These are phyloP conservation scores for Elaphomyces granulatus DNA, from an alignment of 495 filamentous ascomycete species.

Conservation along the genomic window DNA sequence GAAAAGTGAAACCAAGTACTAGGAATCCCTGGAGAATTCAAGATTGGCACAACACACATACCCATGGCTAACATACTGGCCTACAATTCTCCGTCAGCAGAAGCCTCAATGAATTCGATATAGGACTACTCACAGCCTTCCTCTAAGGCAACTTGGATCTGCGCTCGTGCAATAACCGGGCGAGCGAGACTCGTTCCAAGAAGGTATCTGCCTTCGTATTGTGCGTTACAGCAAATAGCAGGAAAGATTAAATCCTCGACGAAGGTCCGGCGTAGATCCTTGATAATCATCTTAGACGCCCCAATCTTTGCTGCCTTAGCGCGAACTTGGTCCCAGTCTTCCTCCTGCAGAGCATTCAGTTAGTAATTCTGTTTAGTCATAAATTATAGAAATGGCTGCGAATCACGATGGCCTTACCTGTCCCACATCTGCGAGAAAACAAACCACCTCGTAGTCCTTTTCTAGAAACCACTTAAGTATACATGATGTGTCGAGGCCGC, in stretches of 20 bases:
- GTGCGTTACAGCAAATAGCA: slow-evolving; percentile 77
- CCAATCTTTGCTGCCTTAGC: slow-evolving; percentile 48
- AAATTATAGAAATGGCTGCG: background rate
- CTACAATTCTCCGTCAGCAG: too few relatives aligned
- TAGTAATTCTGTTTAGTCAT: background rate
- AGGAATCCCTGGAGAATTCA: too few relatives aligned
- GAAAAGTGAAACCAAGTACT: too few relatives aligned
- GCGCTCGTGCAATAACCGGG: slow-evolving; percentile 75
- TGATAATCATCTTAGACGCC: slow-evolving; percentile 30
- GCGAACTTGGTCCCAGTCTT: slow-evolving; percentile 2
- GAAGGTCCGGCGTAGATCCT: slow-evolving; percentile 54
- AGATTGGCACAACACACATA: too few relatives aligned
- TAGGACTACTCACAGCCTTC: slow-evolving; percentile 33
- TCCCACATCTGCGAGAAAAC: slow-evolving; percentile 23
- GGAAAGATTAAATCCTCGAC: slow-evolving; percentile 78
- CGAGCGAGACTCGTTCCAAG: slow-evolving; percentile 69
- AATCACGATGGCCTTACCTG: slow-evolving; percentile 37
- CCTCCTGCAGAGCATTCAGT: slow-evolving; percentile 2
- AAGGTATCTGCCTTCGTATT: slow-evolving; percentile 70
- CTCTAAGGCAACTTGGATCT: slow-evolving; percentile 57
- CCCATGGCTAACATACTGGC: too few relatives aligned
- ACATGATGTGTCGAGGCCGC: background rate
- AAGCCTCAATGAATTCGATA: background rate
- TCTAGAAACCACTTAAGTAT: slow-evolving; percentile 49
- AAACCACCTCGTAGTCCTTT: slow-evolving; percentile 53